Evolutionary conservation across 768 basidiomycete genomes (phyloP), one percentile per base, ranked within the genome.

Genomic region (Tylopilus cervinicoccineus): DNA sequence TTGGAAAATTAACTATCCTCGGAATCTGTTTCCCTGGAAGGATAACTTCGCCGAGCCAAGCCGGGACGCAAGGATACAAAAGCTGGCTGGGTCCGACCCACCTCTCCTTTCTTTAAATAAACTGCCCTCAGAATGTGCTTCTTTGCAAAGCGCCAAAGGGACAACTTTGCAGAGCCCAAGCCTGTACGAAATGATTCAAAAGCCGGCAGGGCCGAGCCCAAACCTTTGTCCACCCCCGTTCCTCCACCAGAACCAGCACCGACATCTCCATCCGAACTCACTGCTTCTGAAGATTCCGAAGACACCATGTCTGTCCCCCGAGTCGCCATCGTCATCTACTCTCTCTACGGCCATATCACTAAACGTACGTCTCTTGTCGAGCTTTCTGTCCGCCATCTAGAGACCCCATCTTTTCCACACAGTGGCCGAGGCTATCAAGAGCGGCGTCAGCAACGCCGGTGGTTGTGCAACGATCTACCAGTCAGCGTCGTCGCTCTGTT

Each of bases 341-440:
- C 77, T 42, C 60, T 78, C 53, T 78, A 78, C 51, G 77, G 77
- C 32, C 76, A 78, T 52, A 68, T 79, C 31, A 65, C 68, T 53
- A 70, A 70, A 55, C 50, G 78, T 79, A 52, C 41, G 76, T 54
- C 39, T 36, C 27, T 34, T 23, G 14, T 36, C 5, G 11, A 14
- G 34, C 9, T 14, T 4, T 11, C 20, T 24, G 7, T 11, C 12
- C 0, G 27, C 37, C 37, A 12, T 17, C 8, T 31, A 4, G 13
- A 23, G 29, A 20, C 27, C 14, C 11, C 24, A 10, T 19, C 2
- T 1, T 22, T 23, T 42, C 11, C 7, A 12, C 20, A 7, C 38
- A 69, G 69, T 69, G 36, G 67, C 67, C 19, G 67, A 69, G 42
- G 54, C 67, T 5, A 54, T 67, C 43, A 74, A 77, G 60, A 55